Conservation (phyloP, 306 rosid genomes). For the Purshia tridentata region DNA sequence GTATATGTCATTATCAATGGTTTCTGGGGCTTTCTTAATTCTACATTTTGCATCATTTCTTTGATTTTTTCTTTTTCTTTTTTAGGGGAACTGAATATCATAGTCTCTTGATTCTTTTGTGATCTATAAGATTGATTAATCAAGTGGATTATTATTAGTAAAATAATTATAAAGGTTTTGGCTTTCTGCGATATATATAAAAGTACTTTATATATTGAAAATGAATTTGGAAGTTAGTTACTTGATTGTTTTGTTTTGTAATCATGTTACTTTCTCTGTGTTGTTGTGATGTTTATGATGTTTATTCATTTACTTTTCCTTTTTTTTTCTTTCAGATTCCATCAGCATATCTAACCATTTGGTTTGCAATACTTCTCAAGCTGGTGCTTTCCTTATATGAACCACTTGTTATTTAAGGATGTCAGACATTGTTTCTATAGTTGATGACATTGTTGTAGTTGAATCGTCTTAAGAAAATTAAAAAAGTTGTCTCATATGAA, state of each 20-base stretch:
- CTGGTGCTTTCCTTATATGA: background rate
- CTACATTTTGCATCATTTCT: no score
- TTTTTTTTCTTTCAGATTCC: background rate
- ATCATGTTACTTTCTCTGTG: no score
- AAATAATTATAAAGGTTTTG: background rate
- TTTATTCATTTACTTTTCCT: background rate
- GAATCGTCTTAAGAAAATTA: background rate
- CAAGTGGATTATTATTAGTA: no score
- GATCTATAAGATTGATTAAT: no score
- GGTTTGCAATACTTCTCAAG: background rate
- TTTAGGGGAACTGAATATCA: no score
- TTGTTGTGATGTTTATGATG: conserved; percentile 3
- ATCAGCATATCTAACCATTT: background rate
- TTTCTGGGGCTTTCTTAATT: no score
- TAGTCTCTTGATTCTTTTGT: no score
- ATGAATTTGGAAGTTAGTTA: background rate
- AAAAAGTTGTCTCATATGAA: background rate
- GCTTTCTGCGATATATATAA: background rate
- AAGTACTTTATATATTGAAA: background rate
- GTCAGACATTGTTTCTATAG: background rate
- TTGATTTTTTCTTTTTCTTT: no score
- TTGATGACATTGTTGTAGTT: background rate
- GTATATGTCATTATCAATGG: no score
- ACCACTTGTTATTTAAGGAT: background rate
- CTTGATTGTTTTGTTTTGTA: background rate